Conservation (phyloP, 805 yeast species). For the Kregervanrija delftensis region DNA sequence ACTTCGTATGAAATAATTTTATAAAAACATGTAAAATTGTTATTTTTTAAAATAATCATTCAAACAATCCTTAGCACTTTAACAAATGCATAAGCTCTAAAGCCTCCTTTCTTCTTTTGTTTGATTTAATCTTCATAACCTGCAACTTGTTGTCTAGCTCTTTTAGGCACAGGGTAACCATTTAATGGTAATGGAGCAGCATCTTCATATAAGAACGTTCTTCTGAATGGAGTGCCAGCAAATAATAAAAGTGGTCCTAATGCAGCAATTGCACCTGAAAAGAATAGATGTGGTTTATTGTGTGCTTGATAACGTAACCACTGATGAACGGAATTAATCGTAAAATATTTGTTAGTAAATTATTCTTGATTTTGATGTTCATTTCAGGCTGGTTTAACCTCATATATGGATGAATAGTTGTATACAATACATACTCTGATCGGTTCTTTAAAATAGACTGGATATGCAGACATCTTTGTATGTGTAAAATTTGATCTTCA, state of each 20-base stretch:
- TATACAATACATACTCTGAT: conserved; percentile 43
- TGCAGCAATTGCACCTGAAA: conserved; percentile 55
- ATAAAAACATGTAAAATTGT: neutral
- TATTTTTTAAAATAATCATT: neutral
- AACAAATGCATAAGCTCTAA: too few relatives aligned
- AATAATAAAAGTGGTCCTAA: conserved; percentile 60
- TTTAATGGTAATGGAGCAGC: conserved; percentile 55
- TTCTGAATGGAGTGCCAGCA: conserved; percentile 60
- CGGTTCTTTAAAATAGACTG: conserved; percentile 56
- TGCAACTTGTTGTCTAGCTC: conserved; percentile 42
- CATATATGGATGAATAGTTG: neutral
- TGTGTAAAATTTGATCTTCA: too few relatives aligned
- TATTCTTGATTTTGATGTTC: conserved; percentile 11
- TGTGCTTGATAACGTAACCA: conserved; percentile 74
- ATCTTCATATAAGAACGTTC: conserved; percentile 58
- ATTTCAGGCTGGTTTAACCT: conserved; percentile 5
- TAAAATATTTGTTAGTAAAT: neutral
- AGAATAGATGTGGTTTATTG: conserved; percentile 68
- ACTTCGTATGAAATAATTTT: too few relatives aligned
- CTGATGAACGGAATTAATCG: conserved; percentile 24
- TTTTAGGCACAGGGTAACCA: conserved; percentile 50
- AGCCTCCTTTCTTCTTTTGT: too few relatives aligned
- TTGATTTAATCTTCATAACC: conserved; percentile 47
- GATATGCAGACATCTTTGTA: conserved; percentile 29
- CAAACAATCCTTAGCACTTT: neutral